Percentiles rank a stretch among this genome's conserved stretches.
Conservation (phyloP, 2,329 filamentous ascomycete species). For the Cladosporium cucumerinum region DNA sequence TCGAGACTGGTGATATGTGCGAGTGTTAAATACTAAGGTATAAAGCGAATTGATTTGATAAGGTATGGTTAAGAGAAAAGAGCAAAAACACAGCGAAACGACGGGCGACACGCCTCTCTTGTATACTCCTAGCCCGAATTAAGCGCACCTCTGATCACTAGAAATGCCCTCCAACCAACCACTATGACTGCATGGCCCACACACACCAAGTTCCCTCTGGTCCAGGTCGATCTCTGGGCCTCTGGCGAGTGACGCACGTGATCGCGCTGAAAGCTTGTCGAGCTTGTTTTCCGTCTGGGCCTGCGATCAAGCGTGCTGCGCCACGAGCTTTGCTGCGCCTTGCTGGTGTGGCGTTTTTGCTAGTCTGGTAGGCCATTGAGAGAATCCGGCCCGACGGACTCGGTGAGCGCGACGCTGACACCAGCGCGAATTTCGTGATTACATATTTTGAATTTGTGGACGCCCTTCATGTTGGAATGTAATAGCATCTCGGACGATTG, state of each 20-base stretch:
- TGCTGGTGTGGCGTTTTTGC: not conserved
- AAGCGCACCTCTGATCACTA: not conserved
- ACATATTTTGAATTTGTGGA: too few relatives aligned
- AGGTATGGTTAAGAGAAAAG: not conserved
- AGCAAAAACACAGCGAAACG: not conserved
- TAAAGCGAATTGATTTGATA: not conserved
- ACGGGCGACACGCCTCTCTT: not conserved
- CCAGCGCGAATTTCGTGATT: too few relatives aligned
- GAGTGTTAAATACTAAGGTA: not conserved
- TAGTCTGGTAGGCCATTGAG: not conserved
- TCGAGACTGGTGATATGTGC: not conserved
- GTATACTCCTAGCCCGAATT: not conserved
- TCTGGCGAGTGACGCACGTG: not conserved
- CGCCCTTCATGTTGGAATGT: too few relatives aligned
- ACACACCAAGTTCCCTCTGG: not conserved
- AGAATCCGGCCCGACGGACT: not conserved
- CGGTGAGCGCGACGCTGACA: not conserved
- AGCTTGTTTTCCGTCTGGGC: not conserved
- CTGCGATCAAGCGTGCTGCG: not conserved
- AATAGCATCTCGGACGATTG: too few relatives aligned
- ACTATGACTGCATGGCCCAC: not conserved
- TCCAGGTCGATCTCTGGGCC: not conserved
- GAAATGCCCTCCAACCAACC: not conserved
- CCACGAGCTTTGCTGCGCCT: not conserved
- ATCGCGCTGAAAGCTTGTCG: not conserved